phyloP scores from a whole-genome alignment of 176 grass and related monocot genomes.

The Phoenix roebelenii region DNA sequence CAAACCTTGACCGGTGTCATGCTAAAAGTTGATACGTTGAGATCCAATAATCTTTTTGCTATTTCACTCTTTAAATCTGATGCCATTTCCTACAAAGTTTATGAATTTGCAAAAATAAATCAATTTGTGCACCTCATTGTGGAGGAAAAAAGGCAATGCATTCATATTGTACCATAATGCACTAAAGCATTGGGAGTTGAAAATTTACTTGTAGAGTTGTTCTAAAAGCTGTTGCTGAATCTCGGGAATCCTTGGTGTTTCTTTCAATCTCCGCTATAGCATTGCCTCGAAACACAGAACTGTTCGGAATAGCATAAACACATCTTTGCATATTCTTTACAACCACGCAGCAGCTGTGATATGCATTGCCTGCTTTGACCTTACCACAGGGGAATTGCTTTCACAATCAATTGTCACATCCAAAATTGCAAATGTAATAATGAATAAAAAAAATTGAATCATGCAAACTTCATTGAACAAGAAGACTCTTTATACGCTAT shows the following conservation, averaged over 20 bases:
- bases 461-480: too few species aligned
- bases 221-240: constrained; percentile 43
- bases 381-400: constrained; percentile 1
- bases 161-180: too few species aligned
- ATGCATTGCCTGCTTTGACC: constrained; percentile 61
- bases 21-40: constrained; percentile 80
- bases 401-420: too few species aligned
- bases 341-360: constrained; percentile 77
- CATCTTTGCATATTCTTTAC: constrained; percentile 95
- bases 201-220: constrained; percentile 64
- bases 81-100: constrained; percentile 55
- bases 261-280: constrained; percentile 33
- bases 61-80: constrained; percentile 83
- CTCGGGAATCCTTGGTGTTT: constrained; percentile 30
- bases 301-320: constrained; percentile 80
- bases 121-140: too few species aligned
- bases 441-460: too few species aligned
- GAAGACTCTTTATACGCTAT: too few species aligned
- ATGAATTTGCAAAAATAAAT: too few species aligned
- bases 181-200: background rate
- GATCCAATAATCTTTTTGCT: constrained; percentile 62
- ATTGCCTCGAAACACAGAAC: constrained; percentile 54
- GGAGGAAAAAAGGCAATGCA: too few species aligned
- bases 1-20: constrained; percentile 90
- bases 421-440: too few species aligned